Percentiles rank a stretch among this genome's conserved stretches.
Conservation (phyloP, 192 early-diverging fungal species). For the Backusella circina region DNA sequence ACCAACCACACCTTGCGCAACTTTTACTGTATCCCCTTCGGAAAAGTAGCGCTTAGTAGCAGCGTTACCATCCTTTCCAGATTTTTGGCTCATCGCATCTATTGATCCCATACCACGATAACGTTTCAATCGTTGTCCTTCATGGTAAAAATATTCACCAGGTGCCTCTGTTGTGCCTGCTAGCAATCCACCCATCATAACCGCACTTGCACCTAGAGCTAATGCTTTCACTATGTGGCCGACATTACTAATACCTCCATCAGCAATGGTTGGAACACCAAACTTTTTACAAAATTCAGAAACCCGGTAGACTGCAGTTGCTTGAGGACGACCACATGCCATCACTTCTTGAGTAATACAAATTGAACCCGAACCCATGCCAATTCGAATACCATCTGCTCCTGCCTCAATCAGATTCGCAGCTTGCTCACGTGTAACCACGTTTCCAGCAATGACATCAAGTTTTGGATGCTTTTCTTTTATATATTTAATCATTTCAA, state of each 20-base stretch:
- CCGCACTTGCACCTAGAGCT: slow-evolving; percentile 91
- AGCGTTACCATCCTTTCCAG: slow-evolving; percentile 61
- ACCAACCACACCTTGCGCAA: slow-evolving; percentile 97
- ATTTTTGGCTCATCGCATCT: slow-evolving; percentile 88
- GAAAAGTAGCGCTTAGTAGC: slow-evolving; percentile 92
- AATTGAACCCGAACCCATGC: slow-evolving; percentile 97
- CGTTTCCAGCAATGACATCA: slow-evolving; percentile 96
- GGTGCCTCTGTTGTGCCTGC: slow-evolving; percentile 95
- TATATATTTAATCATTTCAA: slow-evolving; percentile 95
- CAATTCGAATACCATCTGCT: slow-evolving; percentile 91
- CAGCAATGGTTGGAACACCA: slow-evolving; percentile 94
- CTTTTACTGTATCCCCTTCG: slow-evolving; percentile 96
- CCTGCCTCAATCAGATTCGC: slow-evolving; percentile 87
- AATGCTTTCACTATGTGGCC: slow-evolving; percentile 97
- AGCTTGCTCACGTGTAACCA: slow-evolving; percentile 95
- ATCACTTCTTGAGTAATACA: slow-evolving; percentile 99
- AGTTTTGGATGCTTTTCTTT: slow-evolving; percentile 76
- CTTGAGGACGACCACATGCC: slow-evolving; percentile 98
- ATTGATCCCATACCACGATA: slow-evolving; percentile 99
- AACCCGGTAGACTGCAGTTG: slow-evolving; percentile 93
- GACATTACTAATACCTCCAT: slow-evolving; percentile 95
- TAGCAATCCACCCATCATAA: slow-evolving; percentile 98
- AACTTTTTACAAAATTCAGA: slow-evolving; percentile 92
- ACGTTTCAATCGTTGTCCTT: slow-evolving; percentile 95
- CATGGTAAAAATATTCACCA: slow-evolving; percentile 97